Evolutionary conservation across 2,329 filamentous ascomycete genomes (phyloP), one percentile per base, ranked within the genome.

Genomic region (Sphaerulina vaccinii): DNA sequence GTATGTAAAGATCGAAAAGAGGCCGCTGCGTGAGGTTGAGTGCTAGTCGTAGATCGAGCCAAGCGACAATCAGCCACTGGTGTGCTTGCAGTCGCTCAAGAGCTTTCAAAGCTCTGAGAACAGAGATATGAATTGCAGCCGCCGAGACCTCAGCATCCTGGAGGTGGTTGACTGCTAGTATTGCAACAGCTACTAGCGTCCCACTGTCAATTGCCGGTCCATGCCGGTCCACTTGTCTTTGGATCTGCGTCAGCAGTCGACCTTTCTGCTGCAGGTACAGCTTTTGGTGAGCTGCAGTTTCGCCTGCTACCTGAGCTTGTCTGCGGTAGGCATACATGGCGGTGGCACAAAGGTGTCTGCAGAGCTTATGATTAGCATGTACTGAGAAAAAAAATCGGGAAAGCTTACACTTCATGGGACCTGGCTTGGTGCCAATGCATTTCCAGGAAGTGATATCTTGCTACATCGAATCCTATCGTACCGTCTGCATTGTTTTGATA

Each of bases 291-390:
- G 27, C 27, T 7, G 13, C 27, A 7, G 27, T 29, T 13, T 29
- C 27, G 7, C 27, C 39, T 3, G 39, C 39, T 2, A 42, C 27
- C n/a, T 29, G 39, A 23, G 39, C 39, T 42, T 42, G 18, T 27
- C 15, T 42, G 19, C 39, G 39, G 39, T n/a, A 42, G n/a, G 39
- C 39, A 11, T 23, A 42, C 39, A 42, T 42, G 39, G 39, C 39
- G 11, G 22, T 22, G 27, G 39, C 39, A 13, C 39, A 29, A 7
- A 29, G 27, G 13, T 42, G 39, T 9, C 21, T 42, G n/a, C 22
- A 10, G 15, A n/a, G 10, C 15, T n/a, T n/a, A 29, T 11, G 39
- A n/a, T 4, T 15, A 15, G 22, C 23, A 10, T 15, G 19, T 21
- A 23, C 39, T 42, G n/a, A n/a, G n/a, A n/a, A n/a, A n/a, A n/a